Conservation (phyloP, 257 asterid species). For the Nicotiana tabacum region DNA sequence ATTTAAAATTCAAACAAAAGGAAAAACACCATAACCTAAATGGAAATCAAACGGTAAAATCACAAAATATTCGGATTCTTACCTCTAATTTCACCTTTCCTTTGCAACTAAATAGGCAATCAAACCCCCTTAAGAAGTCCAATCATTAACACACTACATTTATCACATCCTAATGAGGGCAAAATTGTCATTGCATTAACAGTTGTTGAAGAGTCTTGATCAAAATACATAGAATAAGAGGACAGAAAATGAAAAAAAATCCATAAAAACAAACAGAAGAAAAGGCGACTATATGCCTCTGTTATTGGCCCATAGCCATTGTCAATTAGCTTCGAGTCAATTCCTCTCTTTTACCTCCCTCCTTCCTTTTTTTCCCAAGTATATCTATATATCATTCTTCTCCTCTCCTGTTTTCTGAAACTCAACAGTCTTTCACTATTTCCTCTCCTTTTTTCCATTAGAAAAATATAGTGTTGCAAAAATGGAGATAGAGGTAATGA, state of each 20-base stretch:
- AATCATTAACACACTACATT: neutral
- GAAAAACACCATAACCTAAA: constrained; percentile 4
- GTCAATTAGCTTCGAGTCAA: neutral
- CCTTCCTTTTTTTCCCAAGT: constrained; percentile 8
- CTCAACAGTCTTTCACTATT: neutral
- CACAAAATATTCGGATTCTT: neutral
- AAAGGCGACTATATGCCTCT: constrained; percentile 26
- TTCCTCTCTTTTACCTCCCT: constrained; percentile 15
- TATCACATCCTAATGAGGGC: neutral
- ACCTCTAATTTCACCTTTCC: neutral
- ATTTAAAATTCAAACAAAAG: constrained; percentile 22
- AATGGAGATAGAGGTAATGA: constrained; percentile 40
- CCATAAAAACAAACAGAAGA: constrained; percentile 17
- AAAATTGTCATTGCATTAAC: neutral
- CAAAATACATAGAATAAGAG: constrained; percentile 9
- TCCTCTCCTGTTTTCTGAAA: neutral
- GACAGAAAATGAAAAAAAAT: neutral
- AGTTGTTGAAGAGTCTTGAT: constrained; percentile 32
- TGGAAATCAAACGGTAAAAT: constrained; percentile 13
- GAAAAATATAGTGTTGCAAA: neutral
- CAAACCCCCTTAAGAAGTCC: neutral
- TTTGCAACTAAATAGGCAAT: neutral
- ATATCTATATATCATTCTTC: constrained; percentile 2
- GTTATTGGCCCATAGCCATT: constrained; percentile 10
- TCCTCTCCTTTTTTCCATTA: neutral